Percentiles rank a stretch among this genome's conserved stretches.
These are phyloP conservation scores for Pilaira anomala DNA, from an alignment of 192 early-diverging fungal genomes.

Conservation along the genomic window DNA sequence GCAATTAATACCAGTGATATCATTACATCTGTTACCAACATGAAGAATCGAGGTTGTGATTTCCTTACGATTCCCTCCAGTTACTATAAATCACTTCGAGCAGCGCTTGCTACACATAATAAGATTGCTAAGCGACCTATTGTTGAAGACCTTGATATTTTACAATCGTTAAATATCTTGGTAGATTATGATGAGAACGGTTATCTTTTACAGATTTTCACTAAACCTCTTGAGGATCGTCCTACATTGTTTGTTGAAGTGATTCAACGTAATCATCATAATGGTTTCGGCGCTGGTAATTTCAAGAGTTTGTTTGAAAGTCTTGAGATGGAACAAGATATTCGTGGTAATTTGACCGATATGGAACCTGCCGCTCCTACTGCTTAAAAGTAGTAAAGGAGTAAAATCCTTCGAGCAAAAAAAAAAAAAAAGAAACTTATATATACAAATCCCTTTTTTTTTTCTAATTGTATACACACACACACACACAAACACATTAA, in stretches of 20 bases:
- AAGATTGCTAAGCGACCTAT: conserved; percentile 67
- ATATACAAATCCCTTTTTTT: background rate
- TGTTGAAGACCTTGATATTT: conserved; percentile 74
- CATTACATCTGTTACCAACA: conserved; percentile 74
- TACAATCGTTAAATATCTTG: conserved; percentile 86
- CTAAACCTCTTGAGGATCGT: conserved; percentile 89
- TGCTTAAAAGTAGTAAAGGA: conserved; percentile 5
- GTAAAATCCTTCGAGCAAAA: background rate
- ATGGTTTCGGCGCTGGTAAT: conserved; percentile 95
- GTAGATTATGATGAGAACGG: conserved; percentile 97
- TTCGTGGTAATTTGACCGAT: conserved; percentile 76
- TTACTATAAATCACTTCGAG: conserved; percentile 86
- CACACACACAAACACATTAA: too few species aligned
- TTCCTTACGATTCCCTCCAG: conserved; percentile 81
- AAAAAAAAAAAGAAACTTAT: background rate
- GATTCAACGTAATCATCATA: conserved; percentile 92
- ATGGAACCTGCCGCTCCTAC: conserved; percentile 20
- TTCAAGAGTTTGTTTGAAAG: conserved; percentile 97
- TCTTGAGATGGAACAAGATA: conserved; percentile 90
- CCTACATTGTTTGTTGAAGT: conserved; percentile 97
- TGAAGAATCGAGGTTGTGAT: conserved; percentile 84
- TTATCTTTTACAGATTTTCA: conserved; percentile 93
- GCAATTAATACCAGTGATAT: conserved; percentile 89
- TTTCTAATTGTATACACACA: background rate
- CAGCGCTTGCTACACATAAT: conserved; percentile 52